Evolutionary conservation across 2,329 filamentous ascomycete species (phyloP), one percentile per base, ranked within the genome.

Genomic region (Neoscytalidium dimidiatum): DNA sequence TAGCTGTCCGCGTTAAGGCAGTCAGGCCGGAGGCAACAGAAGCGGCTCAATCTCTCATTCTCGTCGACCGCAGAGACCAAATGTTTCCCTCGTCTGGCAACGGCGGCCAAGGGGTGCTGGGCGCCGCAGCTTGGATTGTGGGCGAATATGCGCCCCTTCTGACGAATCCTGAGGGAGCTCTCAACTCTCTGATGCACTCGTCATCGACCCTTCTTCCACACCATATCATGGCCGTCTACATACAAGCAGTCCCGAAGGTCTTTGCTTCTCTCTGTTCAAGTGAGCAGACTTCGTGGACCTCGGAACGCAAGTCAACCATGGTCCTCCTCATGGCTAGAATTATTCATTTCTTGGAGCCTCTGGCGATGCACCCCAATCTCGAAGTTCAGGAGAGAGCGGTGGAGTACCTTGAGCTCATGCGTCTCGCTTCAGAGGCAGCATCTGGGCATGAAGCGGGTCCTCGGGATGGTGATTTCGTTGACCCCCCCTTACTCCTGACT

Each of bases 321-420:
- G 88, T 90, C 8, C 84, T 98, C 3, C 82, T 96, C 26, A 88
- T 96, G 78, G 90, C 91, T 29, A 88, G 93, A 1, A 88, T 97
- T 6, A 86, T 96, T 21, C 87, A 95, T 74, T 90, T 92, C 53
- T 81, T 97, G 23, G 94, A 98, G 71, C 86, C 89, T 0, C 78
- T 98, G 17, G 88, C 89, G 0, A 83, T 89, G 44, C 92, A 98
- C 75, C 94, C 94, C 0, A 92, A 89, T 71, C 83, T 99, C 1
- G 95, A 99, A 74, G 93, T 99, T 3, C 95, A 99, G 78, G 95
- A 98, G 77, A 88, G 95, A 64, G 90, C 94, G 3, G 94, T 97
- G 1, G 94, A 97, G 74, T 96, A 97, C 71, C 85, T 93, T 0
- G 95, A 99, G 74, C 83, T 98, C 13, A 86, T 98, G 72, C 92